Base-by-base conservation (phyloP, 495 filamentous ascomycete species). In the Aspergillus avenaceus region DNA sequence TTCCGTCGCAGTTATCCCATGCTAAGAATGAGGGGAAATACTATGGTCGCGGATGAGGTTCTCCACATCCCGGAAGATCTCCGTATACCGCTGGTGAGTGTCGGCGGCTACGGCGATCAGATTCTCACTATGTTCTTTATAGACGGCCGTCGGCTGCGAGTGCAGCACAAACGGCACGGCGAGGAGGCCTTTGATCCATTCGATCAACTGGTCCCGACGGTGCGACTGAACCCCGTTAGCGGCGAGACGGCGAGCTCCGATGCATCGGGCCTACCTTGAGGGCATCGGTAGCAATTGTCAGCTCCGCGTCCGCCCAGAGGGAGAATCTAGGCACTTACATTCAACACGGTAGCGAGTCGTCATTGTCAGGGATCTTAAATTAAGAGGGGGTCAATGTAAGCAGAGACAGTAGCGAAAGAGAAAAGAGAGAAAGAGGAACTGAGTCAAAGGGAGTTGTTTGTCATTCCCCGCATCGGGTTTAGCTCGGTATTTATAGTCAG, bases 101-200 rank as follows among this genome's bases (percentile, higher is more conserved):
- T 87, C 79, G 28, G 70, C 79, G 28, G 78, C 76, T 54, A 77
- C 77, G 22, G 76, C 74, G 21, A 79, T 68, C 27, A 78, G 59
- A 12, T 60, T 61, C 41, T 66, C 65, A 46, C 69, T 63, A 28
- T 71, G 61, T 41, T 72, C 69, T 41, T 88, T 81, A 53, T 87
- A 89, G 25, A 88, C 77, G 13, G 88, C 87, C 1, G 89, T 92
- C 6, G 95, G 95, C 65, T 97, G 90, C 9, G 91, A 96, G 65
- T 96, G 90, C 41, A 99, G 81, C 42, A 99, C 92, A 62, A 99
- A 99, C 0, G 95, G 95, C 0, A 97, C 92, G 1, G 95, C 95
- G 3, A 98, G 76, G 1, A 98, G 78, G 25, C 91, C 93, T 69
- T 87, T 87, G 60, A 87, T 84, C 79, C 79, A 86, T 76, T 85